Evolutionary conservation across 2,329 filamentous ascomycete genomes (phyloP), one percentile per base, ranked within the genome.

Genomic region (Beauveria asiatica): DNA sequence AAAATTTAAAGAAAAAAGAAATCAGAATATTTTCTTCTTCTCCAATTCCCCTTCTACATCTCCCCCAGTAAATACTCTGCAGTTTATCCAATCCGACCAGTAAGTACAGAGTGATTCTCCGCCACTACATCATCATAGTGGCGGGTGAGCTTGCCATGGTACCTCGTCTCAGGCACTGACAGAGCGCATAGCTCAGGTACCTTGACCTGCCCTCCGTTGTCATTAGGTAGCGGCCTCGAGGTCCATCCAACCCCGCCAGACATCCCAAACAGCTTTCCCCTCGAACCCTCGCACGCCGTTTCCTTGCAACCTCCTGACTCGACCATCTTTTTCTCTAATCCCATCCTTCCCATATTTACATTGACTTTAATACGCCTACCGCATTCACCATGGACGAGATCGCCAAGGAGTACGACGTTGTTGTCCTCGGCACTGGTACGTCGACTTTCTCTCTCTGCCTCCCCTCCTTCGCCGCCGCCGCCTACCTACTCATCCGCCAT

Each of bases 341-440:
- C 48, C 23, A 21, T 56, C 51, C 11, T 52, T 46, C 58, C 45
- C 61, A 62, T 51, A 51, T 51, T 66, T 60, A 57, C 62, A 63
- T 57, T 57, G 42, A 44, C 46, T 55, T 25, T 59, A 44, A 62
- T 64, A 42, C 62, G 44, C 42, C 51, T 41, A 48, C 33, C 33
- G 33, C 46, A 57, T 45, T 62, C 71, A 83, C 64, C 78, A 97
- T 97, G 94, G 94, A 97, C 74, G 94, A 97, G 78, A 96, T 99
- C 74, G 91, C 92, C 68, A 90, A 91, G 74, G 92, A 97, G 78
- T 99, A 99, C 84, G 94, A 99, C 84, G 90, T 97, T 76, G 86
- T 99, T 74, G 94, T 99, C 74, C 86, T 99, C 75, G 94, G 94
- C 83, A 99, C 94, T 75, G 92, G 92, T 96, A 82, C 73, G 85